These are phyloP conservation scores for Phylloporus sp. DNA, from an alignment of 1,284 basidiomycete species.

Conservation along the genomic window DNA sequence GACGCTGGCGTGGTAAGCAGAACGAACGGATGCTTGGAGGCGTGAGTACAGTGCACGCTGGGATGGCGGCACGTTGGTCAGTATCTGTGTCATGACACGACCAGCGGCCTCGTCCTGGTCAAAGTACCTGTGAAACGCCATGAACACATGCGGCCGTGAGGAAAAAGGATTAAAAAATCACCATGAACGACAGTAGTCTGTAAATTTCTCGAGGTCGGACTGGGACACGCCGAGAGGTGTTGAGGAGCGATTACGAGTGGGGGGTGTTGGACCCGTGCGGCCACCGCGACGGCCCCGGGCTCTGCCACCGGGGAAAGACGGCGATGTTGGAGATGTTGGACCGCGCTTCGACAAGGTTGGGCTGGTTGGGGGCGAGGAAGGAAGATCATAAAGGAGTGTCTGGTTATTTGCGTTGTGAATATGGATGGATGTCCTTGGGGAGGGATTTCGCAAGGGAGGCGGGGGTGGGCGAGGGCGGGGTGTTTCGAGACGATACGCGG, in stretches of 20 bases:
- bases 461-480: constrained; percentile 70
- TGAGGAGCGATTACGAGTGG: constrained; percentile 62
- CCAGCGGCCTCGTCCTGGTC: constrained; percentile 78
- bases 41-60: constrained; percentile 80
- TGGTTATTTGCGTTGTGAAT: constrained; percentile 48
- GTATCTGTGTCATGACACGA: constrained; percentile 77
- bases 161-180: constrained; percentile 34
- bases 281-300: constrained; percentile 56
- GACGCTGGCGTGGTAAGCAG: constrained; percentile 77
- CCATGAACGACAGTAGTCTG: constrained; percentile 77
- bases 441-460: constrained; percentile 63
- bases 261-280: constrained; percentile 57
- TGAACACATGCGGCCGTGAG: constrained; percentile 8
- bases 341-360: constrained; percentile 47
- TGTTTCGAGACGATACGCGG: constrained; percentile 70
- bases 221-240: constrained; percentile 67
- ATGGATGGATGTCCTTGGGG: constrained; percentile 54
- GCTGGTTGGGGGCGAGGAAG: constrained; percentile 65
- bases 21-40: constrained; percentile 77
- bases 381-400: constrained; percentile 77
- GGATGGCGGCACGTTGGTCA: constrained; percentile 76
- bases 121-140: constrained; percentile 67
- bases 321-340: constrained; percentile 62
- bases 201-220: constrained; percentile 76
- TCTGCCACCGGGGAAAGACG: constrained; percentile 55